A percentile compares a stretch with the other conserved stretches of the same genome.
phyloP scores from a whole-genome alignment of 164 flowering plant genomes.

The Piper longum region DNA sequence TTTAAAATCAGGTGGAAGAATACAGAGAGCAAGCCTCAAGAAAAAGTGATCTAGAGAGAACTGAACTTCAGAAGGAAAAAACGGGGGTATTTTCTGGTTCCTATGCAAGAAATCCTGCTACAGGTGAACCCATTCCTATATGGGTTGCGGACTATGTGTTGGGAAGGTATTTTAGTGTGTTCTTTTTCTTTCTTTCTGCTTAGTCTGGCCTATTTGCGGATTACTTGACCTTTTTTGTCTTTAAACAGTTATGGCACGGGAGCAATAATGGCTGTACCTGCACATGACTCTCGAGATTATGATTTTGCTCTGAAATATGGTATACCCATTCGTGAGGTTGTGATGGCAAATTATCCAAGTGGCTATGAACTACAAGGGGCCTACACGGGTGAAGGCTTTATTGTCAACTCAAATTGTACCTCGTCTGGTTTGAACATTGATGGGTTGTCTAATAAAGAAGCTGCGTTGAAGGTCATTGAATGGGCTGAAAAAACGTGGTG shows the following conservation, averaged over 20 bases:
- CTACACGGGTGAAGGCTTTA: conserved; percentile 62
- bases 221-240: not conserved
- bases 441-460: conserved; percentile 57
- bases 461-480: conserved; percentile 52
- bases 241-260: conserved; percentile 87
- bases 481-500: conserved; percentile 75
- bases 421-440: conserved; percentile 56
- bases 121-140: conserved; percentile 76
- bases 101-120: conserved; percentile 83
- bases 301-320: conserved; percentile 79
- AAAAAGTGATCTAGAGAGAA: conserved; percentile 95
- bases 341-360: conserved; percentile 34
- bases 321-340: conserved; percentile 61
- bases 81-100: conserved; percentile 85
- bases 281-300: conserved; percentile 82
- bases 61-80: conserved; percentile 96
- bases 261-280: conserved; percentile 99
- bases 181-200: not conserved
- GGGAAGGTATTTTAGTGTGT: conserved; percentile 46
- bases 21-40: conserved; percentile 68
- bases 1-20: conserved; percentile 66
- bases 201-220: not conserved
- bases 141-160: conserved; percentile 98
- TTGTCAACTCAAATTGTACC: conserved; percentile 59
- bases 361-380: conserved; percentile 22